A percentile compares a stretch with the other conserved stretches of the same genome.
phyloP scores from a whole-genome alignment of 768 basidiomycete species.

The Boletus coccyginus region DNA sequence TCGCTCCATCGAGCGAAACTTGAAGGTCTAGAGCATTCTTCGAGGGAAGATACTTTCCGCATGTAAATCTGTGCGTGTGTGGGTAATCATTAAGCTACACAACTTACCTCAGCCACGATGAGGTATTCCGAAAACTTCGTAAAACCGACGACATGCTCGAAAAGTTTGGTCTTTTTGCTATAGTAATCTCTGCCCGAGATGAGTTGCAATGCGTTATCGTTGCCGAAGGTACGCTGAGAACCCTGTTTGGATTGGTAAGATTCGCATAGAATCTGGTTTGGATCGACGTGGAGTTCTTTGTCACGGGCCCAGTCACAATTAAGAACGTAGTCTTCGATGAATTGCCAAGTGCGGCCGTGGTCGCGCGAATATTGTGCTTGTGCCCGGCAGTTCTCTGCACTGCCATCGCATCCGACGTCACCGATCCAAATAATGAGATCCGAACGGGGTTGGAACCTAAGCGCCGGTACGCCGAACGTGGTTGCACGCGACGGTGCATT shows the following conservation, averaged over 20 bases:
- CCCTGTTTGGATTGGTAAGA: slow-evolving; percentile 80
- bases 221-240: slow-evolving; percentile 56
- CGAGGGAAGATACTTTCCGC: slow-evolving; percentile 46
- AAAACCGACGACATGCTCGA: slow-evolving; percentile 89
- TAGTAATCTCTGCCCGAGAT: slow-evolving; percentile 78
- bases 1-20: slow-evolving; percentile 87
- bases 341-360: slow-evolving; percentile 74
- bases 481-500: slow-evolving; percentile 73
- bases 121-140: slow-evolving; percentile 97
- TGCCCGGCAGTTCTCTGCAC: slow-evolving; percentile 58
- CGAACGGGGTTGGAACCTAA: slow-evolving; percentile 85
- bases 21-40: slow-evolving; percentile 73
- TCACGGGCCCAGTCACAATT: slow-evolving; percentile 94
- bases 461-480: slow-evolving; percentile 65
- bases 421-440: slow-evolving; percentile 93
- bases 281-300: slow-evolving; percentile 71
- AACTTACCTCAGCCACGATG: slow-evolving; percentile 86
- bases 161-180: slow-evolving; percentile 66
- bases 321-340: slow-evolving; percentile 81
- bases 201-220: slow-evolving; percentile 70
- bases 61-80: slow-evolving; percentile 21
- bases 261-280: slow-evolving; percentile 90
- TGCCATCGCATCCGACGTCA: slow-evolving; percentile 57
- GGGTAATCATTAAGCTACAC: background rate
- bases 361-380: slow-evolving; percentile 72